Evolutionary conservation across 2,329 filamentous ascomycete species (phyloP).

Genomic region (Stemphylium beticola): DNA sequence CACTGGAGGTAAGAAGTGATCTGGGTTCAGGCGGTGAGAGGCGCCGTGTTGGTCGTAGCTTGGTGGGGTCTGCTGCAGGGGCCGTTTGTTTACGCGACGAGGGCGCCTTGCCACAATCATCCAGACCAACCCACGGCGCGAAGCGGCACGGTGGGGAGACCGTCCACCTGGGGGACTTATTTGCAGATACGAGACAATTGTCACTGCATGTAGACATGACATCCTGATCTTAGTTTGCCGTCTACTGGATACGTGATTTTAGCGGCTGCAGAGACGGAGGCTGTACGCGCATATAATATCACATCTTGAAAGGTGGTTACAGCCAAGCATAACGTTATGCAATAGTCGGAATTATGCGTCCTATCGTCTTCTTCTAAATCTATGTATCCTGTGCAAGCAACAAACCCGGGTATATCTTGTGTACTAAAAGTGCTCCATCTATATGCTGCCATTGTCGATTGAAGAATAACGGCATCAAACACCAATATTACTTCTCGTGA

Average conservation of each 20-base stretch:
- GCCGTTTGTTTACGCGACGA: slow-evolving; percentile 22
- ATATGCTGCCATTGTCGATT: background rate
- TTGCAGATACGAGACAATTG: background rate
- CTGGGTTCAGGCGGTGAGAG: slow-evolving; percentile 24
- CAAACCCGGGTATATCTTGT: background rate
- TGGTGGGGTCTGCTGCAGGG: slow-evolving; percentile 29
- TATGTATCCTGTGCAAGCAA: background rate
- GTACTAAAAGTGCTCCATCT: background rate
- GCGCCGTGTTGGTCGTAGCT: slow-evolving; percentile 26
- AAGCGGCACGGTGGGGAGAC: background rate
- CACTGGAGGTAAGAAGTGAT: slow-evolving; percentile 20
- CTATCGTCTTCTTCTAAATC: background rate
- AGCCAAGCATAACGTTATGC: background rate
- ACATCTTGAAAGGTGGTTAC: background rate
- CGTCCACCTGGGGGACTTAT: background rate
- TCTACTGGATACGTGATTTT: no score
- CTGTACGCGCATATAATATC: no score
- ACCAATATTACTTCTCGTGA: no score
- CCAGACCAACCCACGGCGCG: slow-evolving; percentile 1
- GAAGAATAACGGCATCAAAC: background rate
- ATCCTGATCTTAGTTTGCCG: no score
- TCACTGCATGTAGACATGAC: no score
- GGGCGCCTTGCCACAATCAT: slow-evolving; percentile 15
- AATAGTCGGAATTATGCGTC: background rate
- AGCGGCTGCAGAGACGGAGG: no score